Percentiles rank a stretch among this genome's conserved stretches.
These are phyloP conservation scores for Paraconiothyrium sp. DNA, from an alignment of 2,329 filamentous ascomycete genomes.

Conservation along the genomic window DNA sequence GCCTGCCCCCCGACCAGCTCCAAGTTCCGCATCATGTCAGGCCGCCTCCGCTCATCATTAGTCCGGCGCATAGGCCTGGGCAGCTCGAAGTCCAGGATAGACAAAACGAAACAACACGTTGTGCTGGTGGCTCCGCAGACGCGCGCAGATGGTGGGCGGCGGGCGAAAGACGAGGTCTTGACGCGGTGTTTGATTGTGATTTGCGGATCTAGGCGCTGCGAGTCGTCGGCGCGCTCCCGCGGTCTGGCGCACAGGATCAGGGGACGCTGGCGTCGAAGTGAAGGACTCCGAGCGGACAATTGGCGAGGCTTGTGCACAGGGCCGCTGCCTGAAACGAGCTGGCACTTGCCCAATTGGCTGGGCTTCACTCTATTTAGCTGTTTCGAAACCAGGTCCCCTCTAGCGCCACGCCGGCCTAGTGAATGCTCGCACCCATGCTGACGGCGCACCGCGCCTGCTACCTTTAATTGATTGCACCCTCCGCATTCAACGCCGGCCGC, in stretches of 20 bases:
- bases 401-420: conserved; percentile 15
- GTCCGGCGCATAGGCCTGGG: conserved; percentile 11
- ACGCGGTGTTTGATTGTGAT: not conserved
- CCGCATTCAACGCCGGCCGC: conserved; percentile 24
- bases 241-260: conserved; percentile 5
- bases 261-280: conserved; percentile 12
- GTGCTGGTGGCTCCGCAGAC: conserved; percentile 4
- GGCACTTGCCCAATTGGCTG: conserved; percentile 27
- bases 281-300: conserved; percentile 27
- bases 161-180: not conserved
- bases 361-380: conserved; percentile 23
- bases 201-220: conserved; percentile 1
- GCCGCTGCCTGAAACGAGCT: conserved; percentile 17
- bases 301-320: conserved; percentile 13
- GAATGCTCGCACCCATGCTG: conserved; percentile 32
- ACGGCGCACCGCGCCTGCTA: conserved; percentile 12
- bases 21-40: conserved; percentile 10
- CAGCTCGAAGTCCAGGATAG: conserved; percentile 2
- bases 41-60: conserved; percentile 12
- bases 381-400: conserved; percentile 39
- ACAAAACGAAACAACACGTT: not conserved
- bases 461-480: conserved; percentile 20
- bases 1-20: conserved; percentile 1
- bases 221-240: conserved; percentile 8
- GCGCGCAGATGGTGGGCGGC: conserved; percentile 4